Percentiles rank a stretch among this genome's conserved stretches.
phyloP scores from a whole-genome alignment of 192 early-diverging fungal genomes.

The Glomus cerebriforme region DNA sequence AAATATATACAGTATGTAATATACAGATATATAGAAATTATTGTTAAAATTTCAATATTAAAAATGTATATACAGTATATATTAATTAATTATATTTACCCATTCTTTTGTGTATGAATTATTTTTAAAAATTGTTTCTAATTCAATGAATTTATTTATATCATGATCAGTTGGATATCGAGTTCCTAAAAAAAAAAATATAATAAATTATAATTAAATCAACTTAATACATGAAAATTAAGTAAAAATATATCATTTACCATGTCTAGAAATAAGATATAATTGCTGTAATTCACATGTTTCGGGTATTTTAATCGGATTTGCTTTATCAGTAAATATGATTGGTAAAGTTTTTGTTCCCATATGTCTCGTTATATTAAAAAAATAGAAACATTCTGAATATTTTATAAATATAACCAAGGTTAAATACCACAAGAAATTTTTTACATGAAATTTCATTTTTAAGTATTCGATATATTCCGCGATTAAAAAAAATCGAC shows the following conservation, averaged over 20 bases:
- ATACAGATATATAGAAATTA: neutral
- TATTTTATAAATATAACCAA: too few species aligned
- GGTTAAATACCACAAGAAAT: too few species aligned
- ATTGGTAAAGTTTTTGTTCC: neutral
- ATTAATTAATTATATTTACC: neutral
- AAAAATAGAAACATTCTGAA: neutral
- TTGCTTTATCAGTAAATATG: neutral
- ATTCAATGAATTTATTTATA: neutral
- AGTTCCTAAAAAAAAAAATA: neutral
- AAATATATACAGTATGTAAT: too few species aligned
- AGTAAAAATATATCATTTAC: neutral
- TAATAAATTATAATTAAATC: neutral
- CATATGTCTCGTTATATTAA: neutral
- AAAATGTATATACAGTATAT: too few species aligned
- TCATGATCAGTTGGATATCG: neutral
- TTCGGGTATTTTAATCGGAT: neutral
- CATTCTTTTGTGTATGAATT: neutral
- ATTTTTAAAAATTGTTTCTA: neutral
- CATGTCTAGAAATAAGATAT: slow-evolving; percentile 21
- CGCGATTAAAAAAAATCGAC: too few species aligned
- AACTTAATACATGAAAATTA: too few species aligned
- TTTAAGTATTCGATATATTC: too few species aligned
- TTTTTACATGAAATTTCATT: too few species aligned
- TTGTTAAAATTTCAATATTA: too few species aligned
- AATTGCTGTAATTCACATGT: slow-evolving; percentile 4